Conservation (phyloP, 768 basidiomycete genomes). For the Termitomyces sp. region DNA sequence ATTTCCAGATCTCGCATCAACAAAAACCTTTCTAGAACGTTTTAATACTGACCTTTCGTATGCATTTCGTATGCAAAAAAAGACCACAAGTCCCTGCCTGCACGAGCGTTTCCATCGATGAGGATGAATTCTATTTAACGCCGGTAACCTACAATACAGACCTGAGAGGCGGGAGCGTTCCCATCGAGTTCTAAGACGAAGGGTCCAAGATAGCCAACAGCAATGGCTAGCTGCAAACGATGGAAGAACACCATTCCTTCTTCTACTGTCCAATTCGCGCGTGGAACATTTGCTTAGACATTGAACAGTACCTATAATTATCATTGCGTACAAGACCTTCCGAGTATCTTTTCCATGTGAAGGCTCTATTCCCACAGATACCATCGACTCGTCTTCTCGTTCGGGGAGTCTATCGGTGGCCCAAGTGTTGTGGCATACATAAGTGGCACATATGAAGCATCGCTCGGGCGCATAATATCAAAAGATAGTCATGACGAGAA, state of each 20-base stretch:
- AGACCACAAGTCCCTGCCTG: too few relatives aligned
- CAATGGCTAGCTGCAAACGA: slow-evolving; percentile 13
- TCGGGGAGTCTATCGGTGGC: not conserved
- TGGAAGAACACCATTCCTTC: slow-evolving; percentile 16
- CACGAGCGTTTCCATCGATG: too few relatives aligned
- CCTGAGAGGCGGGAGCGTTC: slow-evolving; percentile 17
- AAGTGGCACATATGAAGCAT: too few relatives aligned
- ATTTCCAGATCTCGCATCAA: slow-evolving; percentile 17
- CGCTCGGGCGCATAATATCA: slow-evolving; percentile 16
- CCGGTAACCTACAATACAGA: too few relatives aligned
- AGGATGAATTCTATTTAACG: too few relatives aligned
- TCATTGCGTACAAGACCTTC: slow-evolving; percentile 18
- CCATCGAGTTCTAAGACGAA: slow-evolving; percentile 15
- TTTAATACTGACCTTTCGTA: slow-evolving; percentile 11
- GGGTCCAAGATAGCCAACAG: too few relatives aligned
- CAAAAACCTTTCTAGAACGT: slow-evolving; percentile 12
- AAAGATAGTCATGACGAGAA: slow-evolving; percentile 13
- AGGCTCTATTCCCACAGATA: slow-evolving; percentile 12
- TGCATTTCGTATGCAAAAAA: too few relatives aligned
- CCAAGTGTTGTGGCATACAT: slow-evolving; percentile 14
- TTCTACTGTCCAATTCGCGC: slow-evolving; percentile 16
- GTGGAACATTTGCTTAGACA: not conserved
- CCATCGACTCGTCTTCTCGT: not conserved
- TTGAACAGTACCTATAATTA: slow-evolving; percentile 13
- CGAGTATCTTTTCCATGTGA: slow-evolving; percentile 11